Conservation (phyloP, 352 stramenopile genomes). For the Phytophthora citrophthora region DNA sequence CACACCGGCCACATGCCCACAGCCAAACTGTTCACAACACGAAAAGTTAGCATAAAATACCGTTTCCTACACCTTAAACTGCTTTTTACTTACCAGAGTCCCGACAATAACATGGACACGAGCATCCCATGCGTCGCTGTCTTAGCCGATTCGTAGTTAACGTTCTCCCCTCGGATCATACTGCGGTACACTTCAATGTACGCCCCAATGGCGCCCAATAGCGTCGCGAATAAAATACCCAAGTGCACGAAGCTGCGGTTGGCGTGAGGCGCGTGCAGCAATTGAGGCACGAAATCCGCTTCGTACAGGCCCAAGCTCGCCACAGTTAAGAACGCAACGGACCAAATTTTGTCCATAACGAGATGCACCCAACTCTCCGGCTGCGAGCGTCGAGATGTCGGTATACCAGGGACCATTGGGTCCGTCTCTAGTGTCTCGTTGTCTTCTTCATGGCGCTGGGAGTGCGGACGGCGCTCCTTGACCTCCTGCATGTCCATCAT, state of each 20-base stretch:
- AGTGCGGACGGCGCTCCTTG: slow-evolving; percentile 46
- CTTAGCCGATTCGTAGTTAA: slow-evolving; percentile 67
- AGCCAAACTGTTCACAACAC: slow-evolving; percentile 48
- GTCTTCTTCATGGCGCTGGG: slow-evolving; percentile 11
- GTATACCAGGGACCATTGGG: slow-evolving; percentile 37
- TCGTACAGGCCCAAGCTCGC: slow-evolving; percentile 63
- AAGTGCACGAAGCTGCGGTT: slow-evolving; percentile 61
- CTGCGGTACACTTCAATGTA: slow-evolving; percentile 83
- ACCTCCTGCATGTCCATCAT: slow-evolving; percentile 76
- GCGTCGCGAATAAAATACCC: slow-evolving; percentile 54
- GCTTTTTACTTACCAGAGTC: slow-evolving; percentile 44
- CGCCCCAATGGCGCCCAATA: slow-evolving; percentile 61
- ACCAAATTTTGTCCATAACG: slow-evolving; percentile 62
- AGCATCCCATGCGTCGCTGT: slow-evolving; percentile 78
- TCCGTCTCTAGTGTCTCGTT: slow-evolving; percentile 39
- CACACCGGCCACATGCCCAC: slow-evolving; percentile 81
- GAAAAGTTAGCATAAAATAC: not conserved
- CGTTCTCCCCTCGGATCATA: slow-evolving; percentile 59
- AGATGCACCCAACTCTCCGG: slow-evolving; percentile 47
- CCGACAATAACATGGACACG: slow-evolving; percentile 57
- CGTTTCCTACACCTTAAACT: no score
- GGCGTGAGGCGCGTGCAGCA: slow-evolving; percentile 61
- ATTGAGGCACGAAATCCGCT: slow-evolving; percentile 57
- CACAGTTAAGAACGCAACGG: slow-evolving; percentile 60
- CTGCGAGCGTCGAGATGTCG: slow-evolving; percentile 16